Evolutionary conservation across 441 rosid species (phyloP), one percentile per base, ranked within the genome.

Genomic region (Gossypium davidsonii): DNA sequence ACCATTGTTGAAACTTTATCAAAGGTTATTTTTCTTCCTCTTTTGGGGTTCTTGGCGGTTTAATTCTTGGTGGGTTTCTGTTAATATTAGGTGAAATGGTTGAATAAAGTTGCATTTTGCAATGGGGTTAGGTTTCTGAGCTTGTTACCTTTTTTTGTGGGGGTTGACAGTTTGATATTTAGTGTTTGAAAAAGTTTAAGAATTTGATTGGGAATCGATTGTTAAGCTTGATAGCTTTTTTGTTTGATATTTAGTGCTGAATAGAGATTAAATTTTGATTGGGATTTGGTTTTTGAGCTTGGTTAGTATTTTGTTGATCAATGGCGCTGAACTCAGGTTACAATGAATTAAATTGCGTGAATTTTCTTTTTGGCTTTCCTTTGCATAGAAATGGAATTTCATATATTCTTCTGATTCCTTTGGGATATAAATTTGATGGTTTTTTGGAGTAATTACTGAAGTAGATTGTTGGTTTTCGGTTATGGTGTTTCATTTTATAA

Each of bases 1-100:
- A 88, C 99, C 6, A 90, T 95, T 69, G 94, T 95, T 48, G 89
- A 89, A 4, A 81, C 97, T 53, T 82, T 95, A 71, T 88, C 96
- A 0, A 91, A 95, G 91, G 98, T 89, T 21, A 76, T 60, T 25
- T 56, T 23, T 3, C 12, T 34, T 39, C 20, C 14, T 11, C 21
- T 20, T 55, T 55, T 21, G 23, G n/a, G 55, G 34, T 4, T 48
- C 9, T 64, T 64, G 17, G 10, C 28, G 42, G 17, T 51, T 39
- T 64, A 20, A 20, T 64, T 64, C 17, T 10, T 20, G 11, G 46
- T 44, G 34, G 34, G 31, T 42, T 65, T 44, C 23, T 44, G 55
- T 65, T 44, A 11, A 42, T 25, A 42, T 65, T 26, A 28, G 55
- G 3, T 62, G 10, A 20, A 65, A 42, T 42, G 31, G 34, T 42